Conservation (phyloP, 306 rosid genomes). For the Cucumis cinereus region DNA sequence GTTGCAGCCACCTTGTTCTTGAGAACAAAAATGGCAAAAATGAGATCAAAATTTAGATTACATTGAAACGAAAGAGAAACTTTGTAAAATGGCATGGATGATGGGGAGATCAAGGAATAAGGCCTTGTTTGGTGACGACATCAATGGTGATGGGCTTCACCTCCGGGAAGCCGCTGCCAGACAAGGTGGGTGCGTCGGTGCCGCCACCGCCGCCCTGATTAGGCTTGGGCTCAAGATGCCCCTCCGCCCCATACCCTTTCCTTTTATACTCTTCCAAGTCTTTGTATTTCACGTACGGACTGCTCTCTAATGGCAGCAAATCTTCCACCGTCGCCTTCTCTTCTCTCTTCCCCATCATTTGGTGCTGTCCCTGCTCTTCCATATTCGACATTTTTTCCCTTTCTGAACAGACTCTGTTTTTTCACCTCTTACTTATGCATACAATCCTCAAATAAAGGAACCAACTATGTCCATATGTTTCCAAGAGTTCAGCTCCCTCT, state of each 20-base stretch:
- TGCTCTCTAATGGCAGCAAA: conserved; percentile 10
- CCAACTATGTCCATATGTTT: neutral
- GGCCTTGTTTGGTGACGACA: conserved; percentile 2
- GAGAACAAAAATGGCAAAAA: neutral
- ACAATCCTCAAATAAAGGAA: neutral
- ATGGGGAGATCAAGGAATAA: neutral
- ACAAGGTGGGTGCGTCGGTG: conserved; percentile 16
- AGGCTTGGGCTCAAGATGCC: conserved; percentile 8
- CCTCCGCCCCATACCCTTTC: conserved; percentile 2
- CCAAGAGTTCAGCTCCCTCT: neutral
- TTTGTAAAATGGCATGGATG: neutral
- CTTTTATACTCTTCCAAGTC: conserved; percentile 14
- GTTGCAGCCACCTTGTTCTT: neutral
- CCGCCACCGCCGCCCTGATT: neutral
- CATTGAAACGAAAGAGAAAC: neutral
- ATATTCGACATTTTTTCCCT: neutral
- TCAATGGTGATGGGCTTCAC: neutral
- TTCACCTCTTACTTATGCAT: neutral
- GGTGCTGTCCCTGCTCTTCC: conserved; percentile 4
- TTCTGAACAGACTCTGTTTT: neutral
- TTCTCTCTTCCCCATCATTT: neutral
- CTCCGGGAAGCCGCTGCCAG: conserved; percentile 12
- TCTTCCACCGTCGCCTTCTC: neutral
- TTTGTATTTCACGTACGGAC: conserved; percentile 13
- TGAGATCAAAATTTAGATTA: neutral